These are phyloP conservation scores for Saussurea involucrata DNA, from an alignment of 129 eudicot genomes.

Conservation along the genomic window DNA sequence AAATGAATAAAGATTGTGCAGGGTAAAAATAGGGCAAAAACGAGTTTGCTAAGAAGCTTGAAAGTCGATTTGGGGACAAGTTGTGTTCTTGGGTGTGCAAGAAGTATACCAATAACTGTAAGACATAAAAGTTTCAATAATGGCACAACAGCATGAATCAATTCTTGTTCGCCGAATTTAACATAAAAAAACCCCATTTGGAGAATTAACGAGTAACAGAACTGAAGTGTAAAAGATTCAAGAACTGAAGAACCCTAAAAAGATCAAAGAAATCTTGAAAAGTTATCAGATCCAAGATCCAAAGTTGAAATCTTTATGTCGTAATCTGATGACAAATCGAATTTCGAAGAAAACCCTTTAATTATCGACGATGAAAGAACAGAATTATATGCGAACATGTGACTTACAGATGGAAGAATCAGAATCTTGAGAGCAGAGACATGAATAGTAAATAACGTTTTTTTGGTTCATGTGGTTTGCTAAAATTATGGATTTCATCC, in stretches of 20 bases:
- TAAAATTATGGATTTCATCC: too few species aligned
- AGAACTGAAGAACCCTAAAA: constrained; percentile 14
- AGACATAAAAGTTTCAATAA: constrained; percentile 60
- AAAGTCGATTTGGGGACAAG: constrained; percentile 74
- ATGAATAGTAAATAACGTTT: too few species aligned
- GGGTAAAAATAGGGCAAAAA: constrained; percentile 78
- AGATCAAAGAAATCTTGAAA: not conserved
- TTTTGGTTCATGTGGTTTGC: too few species aligned
- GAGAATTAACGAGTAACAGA: not conserved
- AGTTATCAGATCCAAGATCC: constrained; percentile 22
- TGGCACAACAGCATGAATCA: constrained; percentile 57
- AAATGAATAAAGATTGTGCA: constrained; percentile 74
- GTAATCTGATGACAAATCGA: not conserved
- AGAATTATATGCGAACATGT: constrained; percentile 4
- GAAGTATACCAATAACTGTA: constrained; percentile 58
- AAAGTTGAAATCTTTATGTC: not conserved
- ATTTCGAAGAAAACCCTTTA: not conserved
- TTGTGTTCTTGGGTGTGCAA: constrained; percentile 65
- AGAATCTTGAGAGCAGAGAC: constrained; percentile 4
- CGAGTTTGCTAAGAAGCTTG: constrained; percentile 88
- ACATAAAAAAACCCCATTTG: constrained; percentile 22
- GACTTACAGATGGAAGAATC: constrained; percentile 19
- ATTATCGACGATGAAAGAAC: not conserved
- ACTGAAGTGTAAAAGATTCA: not conserved
- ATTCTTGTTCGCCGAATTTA: constrained; percentile 34